These are phyloP conservation scores for Trichoderma gracile DNA, from an alignment of 2,329 filamentous ascomycete genomes.

Conservation along the genomic window DNA sequence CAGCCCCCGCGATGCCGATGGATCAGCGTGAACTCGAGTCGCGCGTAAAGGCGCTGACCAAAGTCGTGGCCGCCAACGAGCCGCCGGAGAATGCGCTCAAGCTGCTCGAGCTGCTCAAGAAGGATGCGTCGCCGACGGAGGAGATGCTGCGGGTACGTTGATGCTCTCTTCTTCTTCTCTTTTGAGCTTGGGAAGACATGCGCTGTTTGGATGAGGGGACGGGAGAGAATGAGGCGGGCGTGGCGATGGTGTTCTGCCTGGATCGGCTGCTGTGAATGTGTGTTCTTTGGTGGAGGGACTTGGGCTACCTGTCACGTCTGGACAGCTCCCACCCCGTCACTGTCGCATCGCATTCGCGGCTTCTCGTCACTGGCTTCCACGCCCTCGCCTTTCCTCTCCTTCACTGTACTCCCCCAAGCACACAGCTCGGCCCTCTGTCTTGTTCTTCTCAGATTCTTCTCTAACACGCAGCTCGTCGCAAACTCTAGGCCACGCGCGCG, in stretches of 20 bases:
- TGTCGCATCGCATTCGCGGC: constrained; percentile 5
- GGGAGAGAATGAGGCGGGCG: not conserved
- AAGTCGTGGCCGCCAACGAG: constrained; percentile 74
- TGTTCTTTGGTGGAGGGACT: not conserved
- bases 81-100: constrained; percentile 69
- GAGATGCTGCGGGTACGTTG: constrained; percentile 73
- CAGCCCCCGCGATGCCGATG: constrained; percentile 50
- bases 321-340: not conserved
- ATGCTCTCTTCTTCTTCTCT: not conserved
- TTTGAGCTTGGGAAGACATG: too few relatives aligned
- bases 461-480: constrained; percentile 18
- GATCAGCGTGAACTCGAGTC: constrained; percentile 79
- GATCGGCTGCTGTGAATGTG: not conserved
- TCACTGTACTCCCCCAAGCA: not conserved
- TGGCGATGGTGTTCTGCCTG: not conserved
- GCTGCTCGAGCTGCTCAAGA: constrained; percentile 76
- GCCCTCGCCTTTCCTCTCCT: not conserved
- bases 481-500: constrained; percentile 72
- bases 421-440: not conserved
- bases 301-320: constrained; percentile 15
- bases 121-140: constrained; percentile 80
- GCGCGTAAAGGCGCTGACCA: constrained; percentile 75
- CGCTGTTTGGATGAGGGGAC: not conserved
- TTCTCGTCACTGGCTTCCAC: not conserved
- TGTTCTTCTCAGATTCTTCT: not conserved